Conservation (phyloP, 2,329 filamentous ascomycete genomes). For the Paraphoma sp. region DNA sequence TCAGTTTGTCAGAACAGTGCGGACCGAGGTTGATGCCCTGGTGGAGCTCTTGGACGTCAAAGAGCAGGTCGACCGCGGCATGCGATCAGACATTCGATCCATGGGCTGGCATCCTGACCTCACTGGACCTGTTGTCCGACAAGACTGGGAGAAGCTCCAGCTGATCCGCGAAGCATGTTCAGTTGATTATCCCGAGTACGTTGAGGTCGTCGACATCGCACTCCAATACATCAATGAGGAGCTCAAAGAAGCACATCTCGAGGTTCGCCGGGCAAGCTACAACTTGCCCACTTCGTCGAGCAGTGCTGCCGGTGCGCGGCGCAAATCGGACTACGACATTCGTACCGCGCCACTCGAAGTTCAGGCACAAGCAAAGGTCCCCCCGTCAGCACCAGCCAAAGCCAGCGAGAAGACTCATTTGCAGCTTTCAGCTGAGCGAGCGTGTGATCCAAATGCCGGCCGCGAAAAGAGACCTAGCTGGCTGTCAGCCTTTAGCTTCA, state of each 20-base stretch:
- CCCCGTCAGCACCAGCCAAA: not conserved
- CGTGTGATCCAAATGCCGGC: conserved; percentile 19
- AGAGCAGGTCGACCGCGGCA: conserved; percentile 52
- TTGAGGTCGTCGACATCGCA: conserved; percentile 50
- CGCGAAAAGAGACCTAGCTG: conserved; percentile 40
- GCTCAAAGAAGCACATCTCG: conserved; percentile 33
- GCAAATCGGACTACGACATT: conserved; percentile 31
- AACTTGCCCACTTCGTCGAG: conserved; percentile 11
- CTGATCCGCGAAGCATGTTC: conserved; percentile 53
- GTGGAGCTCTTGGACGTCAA: conserved; percentile 52
- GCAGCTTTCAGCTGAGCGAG: conserved; percentile 28
- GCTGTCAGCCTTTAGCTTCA: conserved; percentile 39
- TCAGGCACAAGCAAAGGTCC: not conserved
- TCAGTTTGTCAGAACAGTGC: conserved; percentile 50
- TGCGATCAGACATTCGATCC: conserved; percentile 53
- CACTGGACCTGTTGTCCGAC: conserved; percentile 35
- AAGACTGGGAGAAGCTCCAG: conserved; percentile 51
- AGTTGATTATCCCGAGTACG: conserved; percentile 54
- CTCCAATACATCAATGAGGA: conserved; percentile 52
- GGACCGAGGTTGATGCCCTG: conserved; percentile 53
- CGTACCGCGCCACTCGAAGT: conserved; percentile 14
- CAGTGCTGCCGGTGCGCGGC: conserved; percentile 18
- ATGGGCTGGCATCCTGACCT: conserved; percentile 59
- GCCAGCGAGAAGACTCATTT: conserved; percentile 25
- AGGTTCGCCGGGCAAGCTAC: conserved; percentile 21